Conservation (phyloP, 345 rosid genomes). For the Brassica cretica region DNA sequence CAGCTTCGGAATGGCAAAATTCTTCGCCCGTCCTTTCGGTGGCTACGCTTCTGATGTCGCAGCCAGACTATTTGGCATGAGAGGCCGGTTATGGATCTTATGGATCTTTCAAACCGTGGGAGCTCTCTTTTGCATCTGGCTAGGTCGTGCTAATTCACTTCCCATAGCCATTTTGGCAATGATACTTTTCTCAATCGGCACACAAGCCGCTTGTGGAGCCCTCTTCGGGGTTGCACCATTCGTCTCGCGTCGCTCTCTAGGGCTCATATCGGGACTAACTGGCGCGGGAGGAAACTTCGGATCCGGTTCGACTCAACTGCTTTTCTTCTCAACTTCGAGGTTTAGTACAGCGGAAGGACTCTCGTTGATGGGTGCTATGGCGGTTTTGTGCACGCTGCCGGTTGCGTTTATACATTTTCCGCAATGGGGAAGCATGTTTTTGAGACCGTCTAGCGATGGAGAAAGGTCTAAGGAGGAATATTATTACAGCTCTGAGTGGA, state of each 20-base stretch:
- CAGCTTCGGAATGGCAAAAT: constrained; percentile 78
- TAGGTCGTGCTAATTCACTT: constrained; percentile 65
- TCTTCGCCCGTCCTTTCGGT: constrained; percentile 78
- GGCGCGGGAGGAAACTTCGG: constrained; percentile 86
- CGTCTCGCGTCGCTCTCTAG: constrained; percentile 70
- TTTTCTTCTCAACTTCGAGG: constrained; percentile 58
- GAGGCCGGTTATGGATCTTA: constrained; percentile 74
- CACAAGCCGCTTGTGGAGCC: constrained; percentile 90
- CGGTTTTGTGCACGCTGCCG: constrained; percentile 60
- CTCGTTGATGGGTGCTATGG: constrained; percentile 71
- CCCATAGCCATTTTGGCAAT: constrained; percentile 65
- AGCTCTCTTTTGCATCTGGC: constrained; percentile 74
- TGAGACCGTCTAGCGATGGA: constrained; percentile 49
- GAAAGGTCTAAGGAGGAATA: constrained; percentile 53
- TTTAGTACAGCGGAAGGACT: constrained; percentile 64
- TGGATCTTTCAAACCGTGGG: constrained; percentile 80
- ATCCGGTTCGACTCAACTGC: constrained; percentile 69
- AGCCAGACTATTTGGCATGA: constrained; percentile 66
- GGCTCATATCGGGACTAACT: constrained; percentile 72
- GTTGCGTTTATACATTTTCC: constrained; percentile 70
- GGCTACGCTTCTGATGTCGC: constrained; percentile 67
- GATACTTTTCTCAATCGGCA: constrained; percentile 76
- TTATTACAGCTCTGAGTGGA: constrained; percentile 64
- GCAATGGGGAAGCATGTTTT: constrained; percentile 82
- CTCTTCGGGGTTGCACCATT: constrained; percentile 77